A percentile compares a stretch with the other conserved stretches of the same genome.
These are phyloP conservation scores for Phytopythium aichiense DNA, from an alignment of 352 stramenopile genomes.

Conservation along the genomic window DNA sequence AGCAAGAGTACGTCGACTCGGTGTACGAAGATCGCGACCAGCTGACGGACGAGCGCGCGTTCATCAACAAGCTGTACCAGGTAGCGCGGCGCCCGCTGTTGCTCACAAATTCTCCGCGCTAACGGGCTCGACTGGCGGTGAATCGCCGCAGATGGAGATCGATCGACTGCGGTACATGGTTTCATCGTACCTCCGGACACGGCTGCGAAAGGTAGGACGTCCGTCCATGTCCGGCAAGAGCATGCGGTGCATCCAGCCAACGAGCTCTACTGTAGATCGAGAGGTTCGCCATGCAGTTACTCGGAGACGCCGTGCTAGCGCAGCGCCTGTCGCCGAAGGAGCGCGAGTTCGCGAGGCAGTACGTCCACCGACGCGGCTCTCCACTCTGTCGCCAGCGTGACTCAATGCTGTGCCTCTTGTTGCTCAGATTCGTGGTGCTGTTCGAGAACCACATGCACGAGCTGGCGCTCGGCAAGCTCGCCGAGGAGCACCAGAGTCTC, in stretches of 20 bases:
- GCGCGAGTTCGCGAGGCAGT: constrained; percentile 71
- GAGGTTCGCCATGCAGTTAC: constrained; percentile 60
- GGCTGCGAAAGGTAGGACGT: constrained; percentile 53
- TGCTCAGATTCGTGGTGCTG: constrained; percentile 43
- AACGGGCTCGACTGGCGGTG: neutral
- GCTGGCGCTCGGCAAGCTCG: constrained; percentile 55
- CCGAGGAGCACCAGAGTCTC: constrained; percentile 54
- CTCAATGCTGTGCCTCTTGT: neutral
- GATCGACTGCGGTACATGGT: constrained; percentile 83
- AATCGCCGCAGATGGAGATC: constrained; percentile 69
- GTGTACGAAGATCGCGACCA: constrained; percentile 56
- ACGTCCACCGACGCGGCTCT: constrained; percentile 11
- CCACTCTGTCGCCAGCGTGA: neutral
- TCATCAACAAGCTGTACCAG: constrained; percentile 85
- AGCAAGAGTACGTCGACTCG: constrained; percentile 85
- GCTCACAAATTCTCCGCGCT: neutral
- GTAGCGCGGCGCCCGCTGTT: constrained; percentile 3
- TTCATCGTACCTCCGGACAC: constrained; percentile 74
- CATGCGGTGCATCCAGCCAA: too few relatives aligned
- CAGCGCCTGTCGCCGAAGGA: constrained; percentile 73
- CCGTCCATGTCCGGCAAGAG: neutral
- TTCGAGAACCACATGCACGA: constrained; percentile 76
- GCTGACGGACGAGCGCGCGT: constrained; percentile 74
- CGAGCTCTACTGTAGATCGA: constrained; percentile 46
- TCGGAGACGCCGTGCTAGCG: constrained; percentile 34